Evolutionary conservation across 768 basidiomycete species (phyloP).

Genomic region (Amylocystis lapponica): DNA sequence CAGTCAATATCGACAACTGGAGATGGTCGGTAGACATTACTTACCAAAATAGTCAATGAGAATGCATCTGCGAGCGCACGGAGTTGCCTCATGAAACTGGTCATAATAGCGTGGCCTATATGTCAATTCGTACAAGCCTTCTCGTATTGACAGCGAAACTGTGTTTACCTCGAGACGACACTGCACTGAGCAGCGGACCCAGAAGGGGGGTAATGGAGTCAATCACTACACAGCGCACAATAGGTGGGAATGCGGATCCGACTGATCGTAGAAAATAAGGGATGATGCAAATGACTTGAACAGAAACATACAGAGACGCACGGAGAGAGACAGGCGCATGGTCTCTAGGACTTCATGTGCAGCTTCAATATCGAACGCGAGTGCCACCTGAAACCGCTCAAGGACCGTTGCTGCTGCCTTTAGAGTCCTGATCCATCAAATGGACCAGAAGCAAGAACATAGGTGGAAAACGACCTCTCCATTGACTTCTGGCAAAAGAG

Average conservation of each 20-base stretch:
- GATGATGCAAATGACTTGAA: neutral
- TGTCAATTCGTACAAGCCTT: no score
- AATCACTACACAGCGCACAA: slow-evolving; percentile 49
- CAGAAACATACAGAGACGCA: slow-evolving; percentile 13
- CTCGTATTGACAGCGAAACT: neutral
- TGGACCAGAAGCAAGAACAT: no score
- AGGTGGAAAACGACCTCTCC: no score
- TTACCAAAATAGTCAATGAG: slow-evolving; percentile 48
- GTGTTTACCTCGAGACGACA: slow-evolving; percentile 52
- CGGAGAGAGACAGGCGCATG: slow-evolving; percentile 27
- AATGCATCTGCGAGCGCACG: slow-evolving; percentile 41
- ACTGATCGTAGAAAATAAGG: neutral
- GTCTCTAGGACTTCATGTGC: slow-evolving; percentile 46
- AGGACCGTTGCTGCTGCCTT: slow-evolving; percentile 34
- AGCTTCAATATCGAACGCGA: slow-evolving; percentile 54
- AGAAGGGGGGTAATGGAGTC: slow-evolving; percentile 63
- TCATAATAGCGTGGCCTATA: slow-evolving; percentile 67
- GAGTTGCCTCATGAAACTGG: slow-evolving; percentile 61
- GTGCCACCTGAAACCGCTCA: slow-evolving; percentile 52
- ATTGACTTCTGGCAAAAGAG: slow-evolving; percentile 27
- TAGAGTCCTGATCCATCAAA: no score
- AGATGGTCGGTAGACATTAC: slow-evolving; percentile 16
- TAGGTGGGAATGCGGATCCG: slow-evolving; percentile 5
- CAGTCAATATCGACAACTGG: slow-evolving; percentile 4
- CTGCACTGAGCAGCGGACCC: slow-evolving; percentile 54